These are phyloP conservation scores for Penicillium expansum DNA, from an alignment of 2,329 filamentous ascomycete genomes.

Conservation along the genomic window DNA sequence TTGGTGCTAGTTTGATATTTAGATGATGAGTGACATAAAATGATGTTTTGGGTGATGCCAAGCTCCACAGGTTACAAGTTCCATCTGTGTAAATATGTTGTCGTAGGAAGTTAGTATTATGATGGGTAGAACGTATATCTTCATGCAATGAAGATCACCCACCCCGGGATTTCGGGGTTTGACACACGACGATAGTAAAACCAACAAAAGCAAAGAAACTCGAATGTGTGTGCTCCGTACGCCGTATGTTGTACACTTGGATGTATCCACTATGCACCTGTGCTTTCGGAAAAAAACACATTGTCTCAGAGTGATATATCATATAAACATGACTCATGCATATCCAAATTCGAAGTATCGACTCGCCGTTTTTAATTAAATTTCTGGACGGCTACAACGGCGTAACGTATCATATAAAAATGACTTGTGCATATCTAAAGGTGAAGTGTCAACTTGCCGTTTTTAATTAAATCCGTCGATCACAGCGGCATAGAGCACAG, in stretches of 20 bases:
- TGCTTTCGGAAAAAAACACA: neutral
- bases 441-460: neutral
- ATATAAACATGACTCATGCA: neutral
- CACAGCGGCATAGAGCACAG: slow-evolving; percentile 4
- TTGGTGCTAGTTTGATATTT: neutral
- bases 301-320: neutral
- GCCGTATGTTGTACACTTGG: neutral
- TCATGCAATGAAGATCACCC: neutral
- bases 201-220: neutral
- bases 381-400: neutral
- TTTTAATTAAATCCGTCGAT: neutral
- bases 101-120: too few relatives aligned
- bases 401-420: neutral
- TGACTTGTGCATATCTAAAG: neutral
- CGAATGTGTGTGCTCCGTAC: neutral
- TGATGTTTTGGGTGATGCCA: neutral
- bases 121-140: neutral
- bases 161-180: neutral
- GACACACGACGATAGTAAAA: neutral
- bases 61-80: neutral
- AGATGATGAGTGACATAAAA: neutral
- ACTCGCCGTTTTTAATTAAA: slow-evolving; percentile 3
- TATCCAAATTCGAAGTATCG: neutral
- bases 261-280: neutral
- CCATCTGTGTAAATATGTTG: neutral